These are phyloP conservation scores for Acer yangbiense DNA, from an alignment of 345 rosid genomes.

Conservation along the genomic window DNA sequence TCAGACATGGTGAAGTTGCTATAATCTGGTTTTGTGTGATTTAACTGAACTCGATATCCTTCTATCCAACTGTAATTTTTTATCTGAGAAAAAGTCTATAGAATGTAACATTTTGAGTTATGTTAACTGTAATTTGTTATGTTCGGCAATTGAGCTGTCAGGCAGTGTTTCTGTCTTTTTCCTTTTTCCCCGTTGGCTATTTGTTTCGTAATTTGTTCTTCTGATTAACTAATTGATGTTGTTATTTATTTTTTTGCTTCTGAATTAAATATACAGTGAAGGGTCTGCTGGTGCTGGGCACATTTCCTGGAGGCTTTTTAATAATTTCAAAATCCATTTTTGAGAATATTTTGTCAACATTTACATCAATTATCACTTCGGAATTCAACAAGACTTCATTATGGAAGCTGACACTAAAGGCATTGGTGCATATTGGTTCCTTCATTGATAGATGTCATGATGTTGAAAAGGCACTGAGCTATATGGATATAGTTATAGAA, in stretches of 20 bases:
- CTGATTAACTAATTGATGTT: not conserved
- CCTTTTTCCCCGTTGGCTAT: not conserved
- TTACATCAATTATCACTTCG: constrained; percentile 50
- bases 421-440: constrained; percentile 69
- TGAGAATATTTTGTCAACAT: constrained; percentile 60
- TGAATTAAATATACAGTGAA: constrained; percentile 59
- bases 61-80: not conserved
- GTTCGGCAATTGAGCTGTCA: not conserved
- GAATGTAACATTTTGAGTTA: constrained; percentile 1
- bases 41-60: not conserved
- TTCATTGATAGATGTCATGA: constrained; percentile 54
- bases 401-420: constrained; percentile 77
- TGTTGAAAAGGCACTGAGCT: constrained; percentile 55
- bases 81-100: not conserved
- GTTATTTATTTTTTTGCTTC: constrained; percentile 16
- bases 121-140: not conserved
- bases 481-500: constrained; percentile 59
- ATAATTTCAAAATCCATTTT: constrained; percentile 55
- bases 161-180: constrained; percentile 4
- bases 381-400: constrained; percentile 42
- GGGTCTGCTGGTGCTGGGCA: constrained; percentile 77
- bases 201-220: not conserved
- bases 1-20: not conserved
- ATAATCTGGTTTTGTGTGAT: not conserved
- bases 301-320: constrained; percentile 51